Evolutionary conservation across 441 rosid species (phyloP).

Genomic region (Gossypium trilobum): DNA sequence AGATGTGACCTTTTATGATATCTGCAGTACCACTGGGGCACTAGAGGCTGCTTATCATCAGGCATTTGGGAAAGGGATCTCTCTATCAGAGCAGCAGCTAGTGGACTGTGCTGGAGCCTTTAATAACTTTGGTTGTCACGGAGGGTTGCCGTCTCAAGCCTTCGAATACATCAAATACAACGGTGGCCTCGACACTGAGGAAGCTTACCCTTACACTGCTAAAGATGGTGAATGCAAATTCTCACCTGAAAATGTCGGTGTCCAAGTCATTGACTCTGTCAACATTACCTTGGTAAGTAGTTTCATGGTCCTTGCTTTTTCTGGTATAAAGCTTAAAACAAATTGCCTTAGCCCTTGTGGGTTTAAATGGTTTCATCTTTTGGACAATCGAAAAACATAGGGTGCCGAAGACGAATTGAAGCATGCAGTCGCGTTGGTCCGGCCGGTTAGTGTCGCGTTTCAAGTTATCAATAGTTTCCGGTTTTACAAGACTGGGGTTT

Average conservation of each 20-base stretch:
- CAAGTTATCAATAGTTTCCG: conserved; percentile 53
- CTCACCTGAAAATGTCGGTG: conserved; percentile 63
- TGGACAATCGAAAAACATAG: conserved; percentile 26
- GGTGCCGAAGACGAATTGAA: conserved; percentile 81
- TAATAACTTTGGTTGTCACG: conserved; percentile 73
- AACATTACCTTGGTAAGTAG: conserved; percentile 69
- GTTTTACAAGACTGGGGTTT: conserved; percentile 69
- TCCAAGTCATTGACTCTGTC: conserved; percentile 52
- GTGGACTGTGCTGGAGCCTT: conserved; percentile 91
- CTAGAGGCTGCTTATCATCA: conserved; percentile 97
- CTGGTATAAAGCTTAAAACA: neutral
- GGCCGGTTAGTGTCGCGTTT: conserved; percentile 88
- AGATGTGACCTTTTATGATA: neutral
- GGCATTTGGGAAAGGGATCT: conserved; percentile 68
- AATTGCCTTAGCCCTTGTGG: neutral
- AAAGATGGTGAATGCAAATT: conserved; percentile 58
- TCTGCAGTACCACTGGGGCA: conserved; percentile 79
- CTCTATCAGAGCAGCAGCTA: conserved; percentile 90
- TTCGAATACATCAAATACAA: conserved; percentile 80
- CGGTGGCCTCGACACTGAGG: conserved; percentile 90
- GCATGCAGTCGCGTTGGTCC: conserved; percentile 69
- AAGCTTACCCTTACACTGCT: conserved; percentile 71
- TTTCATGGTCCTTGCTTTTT: neutral
- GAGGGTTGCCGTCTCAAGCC: conserved; percentile 97
- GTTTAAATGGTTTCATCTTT: neutral